Conservation (phyloP, 1,139 yeast species). For the Sugiyamaella pinicola region DNA sequence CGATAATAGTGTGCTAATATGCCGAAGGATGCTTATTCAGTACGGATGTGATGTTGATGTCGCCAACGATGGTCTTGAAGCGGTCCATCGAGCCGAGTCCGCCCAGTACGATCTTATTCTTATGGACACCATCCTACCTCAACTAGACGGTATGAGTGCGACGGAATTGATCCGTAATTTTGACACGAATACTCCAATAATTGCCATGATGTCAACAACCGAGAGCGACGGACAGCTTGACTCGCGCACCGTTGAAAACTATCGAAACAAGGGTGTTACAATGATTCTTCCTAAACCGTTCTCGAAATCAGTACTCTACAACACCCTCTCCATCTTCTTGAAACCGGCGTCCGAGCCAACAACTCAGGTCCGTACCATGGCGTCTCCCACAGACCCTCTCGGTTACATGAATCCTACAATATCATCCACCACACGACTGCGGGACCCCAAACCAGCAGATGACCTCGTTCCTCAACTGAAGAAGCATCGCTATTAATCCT, state of each 20-base stretch:
- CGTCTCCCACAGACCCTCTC: neutral
- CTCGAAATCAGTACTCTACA: conserved; percentile 77
- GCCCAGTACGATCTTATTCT: conserved; percentile 69
- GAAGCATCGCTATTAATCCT: conserved; percentile 1
- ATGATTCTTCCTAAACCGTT: conserved; percentile 92
- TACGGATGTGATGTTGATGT: conserved; percentile 93
- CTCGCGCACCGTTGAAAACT: conserved; percentile 37
- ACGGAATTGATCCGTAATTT: conserved; percentile 82
- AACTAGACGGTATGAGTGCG: conserved; percentile 91
- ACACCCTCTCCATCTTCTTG: conserved; percentile 35
- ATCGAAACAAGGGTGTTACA: conserved; percentile 86
- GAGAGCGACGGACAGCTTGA: conserved; percentile 19
- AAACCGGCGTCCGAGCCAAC: conserved; percentile 6
- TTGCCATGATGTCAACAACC: conserved; percentile 81
- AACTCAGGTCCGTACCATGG: neutral
- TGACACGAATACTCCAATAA: conserved; percentile 82
- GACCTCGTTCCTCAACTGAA: neutral
- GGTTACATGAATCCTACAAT: conserved; percentile 1
- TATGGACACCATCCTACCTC: conserved; percentile 95
- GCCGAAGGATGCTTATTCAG: conserved; percentile 68
- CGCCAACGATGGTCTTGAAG: conserved; percentile 88
- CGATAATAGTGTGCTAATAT: conserved; percentile 61
- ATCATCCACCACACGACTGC: neutral
- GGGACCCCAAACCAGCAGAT: neutral
- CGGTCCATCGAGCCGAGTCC: conserved; percentile 73